Evolutionary conservation across 768 basidiomycete genomes (phyloP).

Genomic region (Termitomyces bulborhizus): DNA sequence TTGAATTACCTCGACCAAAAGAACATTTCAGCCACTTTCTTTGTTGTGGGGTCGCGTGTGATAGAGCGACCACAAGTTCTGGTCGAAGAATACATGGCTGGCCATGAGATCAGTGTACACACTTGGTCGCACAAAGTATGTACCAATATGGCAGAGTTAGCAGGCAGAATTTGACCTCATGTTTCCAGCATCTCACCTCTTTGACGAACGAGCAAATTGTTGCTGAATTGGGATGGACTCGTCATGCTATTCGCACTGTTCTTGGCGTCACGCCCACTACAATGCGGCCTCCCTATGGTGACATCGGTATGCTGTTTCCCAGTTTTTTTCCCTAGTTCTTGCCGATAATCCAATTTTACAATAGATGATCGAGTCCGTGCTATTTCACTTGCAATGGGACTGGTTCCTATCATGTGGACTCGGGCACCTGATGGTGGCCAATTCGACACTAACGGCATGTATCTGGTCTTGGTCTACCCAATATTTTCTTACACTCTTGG

Average conservation of each 20-base stretch:
- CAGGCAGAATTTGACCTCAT: neutral
- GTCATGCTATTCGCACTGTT: constrained; percentile 72
- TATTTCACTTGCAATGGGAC: constrained; percentile 85
- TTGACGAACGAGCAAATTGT: constrained; percentile 81
- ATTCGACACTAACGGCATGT: constrained; percentile 71
- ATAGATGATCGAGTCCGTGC: constrained; percentile 89
- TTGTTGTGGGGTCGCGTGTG: constrained; percentile 82
- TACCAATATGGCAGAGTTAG: neutral
- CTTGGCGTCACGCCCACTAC: constrained; percentile 72
- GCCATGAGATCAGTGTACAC: constrained; percentile 79
- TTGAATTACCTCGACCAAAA: constrained; percentile 65
- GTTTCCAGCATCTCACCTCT: constrained; percentile 51
- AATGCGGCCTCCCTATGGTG: constrained; percentile 80
- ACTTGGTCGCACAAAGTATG: constrained; percentile 84
- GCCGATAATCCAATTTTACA: neutral
- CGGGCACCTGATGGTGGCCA: constrained; percentile 41
- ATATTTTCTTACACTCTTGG: neutral
- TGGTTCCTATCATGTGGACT: constrained; percentile 91
- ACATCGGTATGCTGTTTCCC: constrained; percentile 45
- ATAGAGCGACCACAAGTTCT: constrained; percentile 73
- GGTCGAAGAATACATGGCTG: constrained; percentile 72
- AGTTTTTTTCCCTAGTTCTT: neutral
- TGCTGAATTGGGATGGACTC: constrained; percentile 91
- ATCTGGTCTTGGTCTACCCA: neutral
- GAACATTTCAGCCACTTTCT: constrained; percentile 78